Conservation (phyloP, 257 asterid species). For the Penstemon davidsonii region DNA sequence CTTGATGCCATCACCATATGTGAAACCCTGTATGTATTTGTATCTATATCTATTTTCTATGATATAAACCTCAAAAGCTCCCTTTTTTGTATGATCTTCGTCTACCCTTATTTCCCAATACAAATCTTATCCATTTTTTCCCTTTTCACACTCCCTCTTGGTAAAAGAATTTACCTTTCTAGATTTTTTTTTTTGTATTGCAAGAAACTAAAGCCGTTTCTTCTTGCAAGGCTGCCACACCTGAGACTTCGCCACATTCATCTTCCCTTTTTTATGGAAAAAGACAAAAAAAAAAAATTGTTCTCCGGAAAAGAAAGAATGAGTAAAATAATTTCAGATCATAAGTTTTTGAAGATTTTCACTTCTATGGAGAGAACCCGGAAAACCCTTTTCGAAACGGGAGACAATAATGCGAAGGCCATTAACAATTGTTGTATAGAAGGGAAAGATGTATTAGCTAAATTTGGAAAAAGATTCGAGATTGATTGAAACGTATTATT, state of each 20-base stretch:
- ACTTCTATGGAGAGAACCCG: background rate
- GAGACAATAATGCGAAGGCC: slow-evolving; percentile 29
- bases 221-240: slow-evolving; percentile 76
- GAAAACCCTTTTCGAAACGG: slow-evolving; percentile 25
- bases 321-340: slow-evolving; percentile 26
- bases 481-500: background rate
- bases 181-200: background rate
- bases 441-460: background rate
- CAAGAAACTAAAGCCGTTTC: slow-evolving; percentile 43
- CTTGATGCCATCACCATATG: slow-evolving; percentile 37
- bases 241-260: slow-evolving; percentile 58
- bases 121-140: slow-evolving; percentile 35
- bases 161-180: background rate
- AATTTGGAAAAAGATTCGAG: slow-evolving; percentile 8
- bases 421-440: slow-evolving; percentile 18
- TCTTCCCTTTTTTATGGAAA: slow-evolving; percentile 27
- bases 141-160: background rate
- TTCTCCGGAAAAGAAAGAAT: background rate
- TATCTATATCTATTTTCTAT: background rate
- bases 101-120: slow-evolving; percentile 13
- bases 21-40: background rate
- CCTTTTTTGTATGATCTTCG: background rate
- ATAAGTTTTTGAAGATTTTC: background rate
- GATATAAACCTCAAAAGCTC: background rate
- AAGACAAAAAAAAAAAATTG: background rate